Percentiles rank a stretch among this genome's conserved stretches.
These are phyloP conservation scores for Clonostachys rosea DNA, from an alignment of 2,329 filamentous ascomycete species.

Conservation along the genomic window DNA sequence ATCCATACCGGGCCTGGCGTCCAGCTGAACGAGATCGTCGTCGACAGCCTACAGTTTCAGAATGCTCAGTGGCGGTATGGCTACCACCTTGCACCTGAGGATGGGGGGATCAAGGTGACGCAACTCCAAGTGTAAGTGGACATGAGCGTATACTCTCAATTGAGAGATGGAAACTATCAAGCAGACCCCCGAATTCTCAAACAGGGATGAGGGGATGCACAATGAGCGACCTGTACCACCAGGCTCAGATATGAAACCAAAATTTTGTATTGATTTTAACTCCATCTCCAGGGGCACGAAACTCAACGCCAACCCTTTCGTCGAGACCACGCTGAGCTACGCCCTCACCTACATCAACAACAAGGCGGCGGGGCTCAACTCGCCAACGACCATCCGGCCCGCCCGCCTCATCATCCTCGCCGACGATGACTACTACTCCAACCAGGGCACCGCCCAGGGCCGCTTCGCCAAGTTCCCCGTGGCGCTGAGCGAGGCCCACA, in stretches of 20 bases:
- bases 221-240: too few species aligned
- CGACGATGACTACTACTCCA: slow-evolving; percentile 96
- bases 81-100: slow-evolving; percentile 63
- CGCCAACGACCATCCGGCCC: slow-evolving; percentile 61
- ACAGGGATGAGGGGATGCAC: background rate
- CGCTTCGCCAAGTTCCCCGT: slow-evolving; percentile 78
- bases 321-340: slow-evolving; percentile 87
- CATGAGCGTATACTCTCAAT: background rate
- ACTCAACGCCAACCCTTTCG: slow-evolving; percentile 68
- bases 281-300: slow-evolving; percentile 31
- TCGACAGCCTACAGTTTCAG: slow-evolving; percentile 87
- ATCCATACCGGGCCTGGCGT: slow-evolving; percentile 59
- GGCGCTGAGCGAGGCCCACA: slow-evolving; percentile 74
- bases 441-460: slow-evolving; percentile 20
- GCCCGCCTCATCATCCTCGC: slow-evolving; percentile 82
- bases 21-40: slow-evolving; percentile 68
- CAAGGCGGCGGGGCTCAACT: slow-evolving; percentile 45
- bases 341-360: slow-evolving; percentile 74
- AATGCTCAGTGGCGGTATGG: slow-evolving; percentile 86
- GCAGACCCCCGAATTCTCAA: too few species aligned
- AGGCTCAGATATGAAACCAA: background rate
- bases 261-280: background rate
- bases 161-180: too few species aligned
- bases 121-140: slow-evolving; percentile 71
- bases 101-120: slow-evolving; percentile 76